These are phyloP conservation scores for Candida lessepsii DNA, from an alignment of 805 yeast genomes.

Conservation along the genomic window DNA sequence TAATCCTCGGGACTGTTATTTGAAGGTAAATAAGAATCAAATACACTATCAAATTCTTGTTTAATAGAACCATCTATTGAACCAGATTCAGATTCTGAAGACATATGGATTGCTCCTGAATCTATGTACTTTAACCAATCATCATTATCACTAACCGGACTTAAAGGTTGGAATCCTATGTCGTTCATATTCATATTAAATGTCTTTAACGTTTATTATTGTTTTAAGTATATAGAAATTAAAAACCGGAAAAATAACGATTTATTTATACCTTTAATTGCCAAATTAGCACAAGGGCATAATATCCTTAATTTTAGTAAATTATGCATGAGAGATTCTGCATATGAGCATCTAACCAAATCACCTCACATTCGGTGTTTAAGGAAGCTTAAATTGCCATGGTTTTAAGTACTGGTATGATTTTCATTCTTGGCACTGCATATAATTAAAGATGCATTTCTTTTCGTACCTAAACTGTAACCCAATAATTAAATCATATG, in stretches of 20 bases:
- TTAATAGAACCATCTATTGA: conserved; percentile 3
- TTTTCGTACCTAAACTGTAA: neutral
- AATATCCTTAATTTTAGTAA: no score
- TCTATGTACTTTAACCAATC: conserved; percentile 15
- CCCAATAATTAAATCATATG: neutral
- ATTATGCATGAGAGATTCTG: no score
- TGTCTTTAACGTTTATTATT: conserved; percentile 1
- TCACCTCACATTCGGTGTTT: conserved; percentile 4
- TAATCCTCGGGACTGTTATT: conserved; percentile 5
- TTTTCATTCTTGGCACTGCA: conserved; percentile 1
- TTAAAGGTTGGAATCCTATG: conserved; percentile 10
- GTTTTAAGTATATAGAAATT: neutral
- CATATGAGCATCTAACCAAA: neutral
- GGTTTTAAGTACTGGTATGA: neutral
- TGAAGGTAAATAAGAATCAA: conserved; percentile 5
- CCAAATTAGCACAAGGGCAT: no score
- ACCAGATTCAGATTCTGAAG: conserved; percentile 1
- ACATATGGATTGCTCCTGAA: conserved; percentile 5
- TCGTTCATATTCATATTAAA: neutral
- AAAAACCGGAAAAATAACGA: neutral
- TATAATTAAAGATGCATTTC: neutral
- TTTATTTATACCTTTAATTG: neutral
- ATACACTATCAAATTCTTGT: conserved; percentile 6
- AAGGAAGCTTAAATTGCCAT: neutral
- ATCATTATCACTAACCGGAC: conserved; percentile 14